Base-by-base conservation (phyloP, 106 monocot species). In the Posidonia australis region DNA sequence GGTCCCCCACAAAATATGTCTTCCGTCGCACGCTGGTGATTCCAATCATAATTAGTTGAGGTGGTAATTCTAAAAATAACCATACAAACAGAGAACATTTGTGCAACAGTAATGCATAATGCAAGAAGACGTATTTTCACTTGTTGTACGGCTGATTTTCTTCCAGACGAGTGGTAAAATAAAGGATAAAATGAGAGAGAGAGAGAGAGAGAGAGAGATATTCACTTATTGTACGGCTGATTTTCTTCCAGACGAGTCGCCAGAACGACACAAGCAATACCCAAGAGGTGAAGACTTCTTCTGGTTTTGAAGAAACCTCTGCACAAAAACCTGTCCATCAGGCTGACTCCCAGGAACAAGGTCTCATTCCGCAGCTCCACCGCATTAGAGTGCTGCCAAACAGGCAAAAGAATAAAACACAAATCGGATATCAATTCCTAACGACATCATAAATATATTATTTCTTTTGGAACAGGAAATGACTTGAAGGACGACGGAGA, bases 101-200 rank as follows among this genome's bases (percentile, higher is more conserved):
- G 36, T 36, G 36, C 2, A 36, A 7, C 36, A 36, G 36, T 36
- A 4, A 43, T 12, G 19, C n/a, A 18, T 11, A 17, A n/a, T n/a
- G n/a, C n/a, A n/a, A n/a, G n/a, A n/a, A n/a, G n/a, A n/a, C n/a
- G n/a, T n/a, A n/a, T n/a, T n/a, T 20, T 64, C 44, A 87, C 96
- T 76, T 78, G 73, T 98, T 98, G 64, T 82, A 82, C 21, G 90
- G 90, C 54, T 91, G 96, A 67, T 90, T 90, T 70, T 91, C 96
- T 77, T 98, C 96, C 32, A 98, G 74, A 51, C 96, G 73, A 12
- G 86, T 79, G n/a, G n/a, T n/a, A n/a, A n/a, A n/a, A n/a, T n/a
- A n/a, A n/a, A n/a, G n/a, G n/a, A n/a, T n/a, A n/a, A n/a, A n/a
- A n/a, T n/a, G 19, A 13, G 45, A 23, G 48, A 48, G 10, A 24